These are phyloP conservation scores for Fraxinus angustifolia DNA, from an alignment of 305 asterid genomes.

Conservation along the genomic window DNA sequence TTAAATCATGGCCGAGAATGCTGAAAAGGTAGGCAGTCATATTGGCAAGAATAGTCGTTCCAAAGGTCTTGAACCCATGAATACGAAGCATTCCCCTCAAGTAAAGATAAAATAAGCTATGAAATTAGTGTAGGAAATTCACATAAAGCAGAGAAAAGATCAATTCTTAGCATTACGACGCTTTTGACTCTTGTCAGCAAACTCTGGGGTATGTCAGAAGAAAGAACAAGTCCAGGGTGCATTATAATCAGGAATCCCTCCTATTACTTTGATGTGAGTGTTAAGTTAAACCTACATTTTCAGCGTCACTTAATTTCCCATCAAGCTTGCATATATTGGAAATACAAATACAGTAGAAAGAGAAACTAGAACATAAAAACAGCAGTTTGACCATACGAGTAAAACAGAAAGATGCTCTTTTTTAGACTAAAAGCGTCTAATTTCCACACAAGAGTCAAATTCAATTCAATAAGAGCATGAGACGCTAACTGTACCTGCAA, in stretches of 20 bases:
- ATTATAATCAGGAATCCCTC: background rate
- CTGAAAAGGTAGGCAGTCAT: background rate
- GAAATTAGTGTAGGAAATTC: background rate
- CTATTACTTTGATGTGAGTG: background rate
- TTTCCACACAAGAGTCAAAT: background rate
- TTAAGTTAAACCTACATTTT: background rate
- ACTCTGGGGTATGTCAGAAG: background rate
- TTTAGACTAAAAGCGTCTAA: conserved; percentile 4
- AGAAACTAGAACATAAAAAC: background rate
- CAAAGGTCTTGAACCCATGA: background rate
- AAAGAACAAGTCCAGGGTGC: background rate
- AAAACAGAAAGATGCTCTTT: background rate
- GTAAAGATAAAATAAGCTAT: background rate
- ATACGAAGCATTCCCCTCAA: background rate
- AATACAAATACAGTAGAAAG: background rate
- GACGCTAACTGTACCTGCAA: conserved; percentile 71
- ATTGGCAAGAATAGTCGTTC: background rate
- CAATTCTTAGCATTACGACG: background rate
- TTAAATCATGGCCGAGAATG: background rate
- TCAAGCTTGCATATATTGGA: background rate
- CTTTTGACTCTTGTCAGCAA: background rate
- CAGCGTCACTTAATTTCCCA: background rate
- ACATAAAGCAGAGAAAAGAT: background rate
- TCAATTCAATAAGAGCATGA: background rate
- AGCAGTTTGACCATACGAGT: conserved; percentile 3